Conservation (phyloP, 352 stramenopile genomes). For the Globisporangium parvum region DNA sequence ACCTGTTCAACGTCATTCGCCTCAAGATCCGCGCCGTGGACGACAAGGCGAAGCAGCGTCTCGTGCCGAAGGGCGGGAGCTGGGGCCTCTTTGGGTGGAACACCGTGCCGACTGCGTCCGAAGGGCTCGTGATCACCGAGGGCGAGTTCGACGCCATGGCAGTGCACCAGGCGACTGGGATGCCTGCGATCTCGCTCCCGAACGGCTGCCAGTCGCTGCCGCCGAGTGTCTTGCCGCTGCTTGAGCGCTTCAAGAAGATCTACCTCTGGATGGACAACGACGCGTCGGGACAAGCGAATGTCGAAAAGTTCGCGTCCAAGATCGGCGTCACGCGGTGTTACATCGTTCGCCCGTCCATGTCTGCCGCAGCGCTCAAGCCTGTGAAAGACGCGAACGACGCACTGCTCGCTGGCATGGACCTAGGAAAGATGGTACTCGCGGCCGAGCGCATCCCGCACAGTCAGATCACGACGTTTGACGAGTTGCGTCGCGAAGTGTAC, state of each 20-base stretch:
- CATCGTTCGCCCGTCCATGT: constrained; percentile 79
- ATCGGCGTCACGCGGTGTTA: constrained; percentile 89
- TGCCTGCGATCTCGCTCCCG: constrained; percentile 92
- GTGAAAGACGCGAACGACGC: constrained; percentile 96
- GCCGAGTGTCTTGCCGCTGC: constrained; percentile 90
- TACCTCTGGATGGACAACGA: constrained; percentile 99
- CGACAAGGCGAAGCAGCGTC: constrained; percentile 83
- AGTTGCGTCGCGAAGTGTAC: constrained; percentile 90
- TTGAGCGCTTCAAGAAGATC: constrained; percentile 96
- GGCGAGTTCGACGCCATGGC: constrained; percentile 97
- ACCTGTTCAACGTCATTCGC: constrained; percentile 71
- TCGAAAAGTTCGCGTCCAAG: constrained; percentile 96
- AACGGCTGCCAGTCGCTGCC: constrained; percentile 97
- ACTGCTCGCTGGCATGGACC: constrained; percentile 84
- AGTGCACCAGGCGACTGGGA: constrained; percentile 94
- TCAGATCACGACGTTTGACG: constrained; percentile 91
- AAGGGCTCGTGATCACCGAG: constrained; percentile 96
- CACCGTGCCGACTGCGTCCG: constrained; percentile 84
- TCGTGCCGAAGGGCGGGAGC: constrained; percentile 90
- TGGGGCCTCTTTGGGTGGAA: constrained; percentile 99
- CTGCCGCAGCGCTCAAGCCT: constrained; percentile 65
- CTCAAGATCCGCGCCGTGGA: constrained; percentile 83
- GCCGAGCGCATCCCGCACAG: constrained; percentile 88
- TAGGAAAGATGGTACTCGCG: constrained; percentile 79
- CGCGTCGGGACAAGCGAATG: constrained; percentile 89